Evolutionary conservation across 2,329 filamentous ascomycete species (phyloP).

Genomic region (Erysiphe neolycopersici): DNA sequence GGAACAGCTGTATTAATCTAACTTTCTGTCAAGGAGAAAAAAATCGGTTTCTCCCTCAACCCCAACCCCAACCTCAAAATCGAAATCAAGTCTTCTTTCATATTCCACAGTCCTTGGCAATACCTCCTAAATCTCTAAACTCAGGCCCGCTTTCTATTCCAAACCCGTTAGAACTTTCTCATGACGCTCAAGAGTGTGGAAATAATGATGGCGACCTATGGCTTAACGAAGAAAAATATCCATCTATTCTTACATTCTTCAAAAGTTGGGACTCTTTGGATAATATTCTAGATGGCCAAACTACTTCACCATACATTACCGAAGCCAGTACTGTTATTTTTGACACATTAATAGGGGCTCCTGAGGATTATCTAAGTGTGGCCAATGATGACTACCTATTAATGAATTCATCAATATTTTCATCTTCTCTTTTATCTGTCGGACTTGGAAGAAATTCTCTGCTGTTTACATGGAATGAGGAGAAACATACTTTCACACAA

Average conservation of each 20-base stretch:
- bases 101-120: no score
- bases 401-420: constrained; percentile 23
- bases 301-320: constrained; percentile 28
- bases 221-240: constrained; percentile 17
- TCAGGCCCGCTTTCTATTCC: no score
- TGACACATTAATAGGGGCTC: constrained; percentile 29
- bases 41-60: no score
- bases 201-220: constrained; percentile 18
- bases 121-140: no score
- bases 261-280: constrained; percentile 47
- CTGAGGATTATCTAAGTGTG: constrained; percentile 17
- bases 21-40: neutral
- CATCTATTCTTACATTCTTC: constrained; percentile 16
- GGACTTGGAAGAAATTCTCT: constrained; percentile 45
- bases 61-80: no score
- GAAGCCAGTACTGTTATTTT: constrained; percentile 41
- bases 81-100: no score
- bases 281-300: constrained; percentile 15
- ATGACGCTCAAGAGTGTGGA: constrained; percentile 7
- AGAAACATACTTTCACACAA: constrained; percentile 24
- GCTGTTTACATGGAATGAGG: constrained; percentile 35
- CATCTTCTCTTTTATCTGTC: constrained; percentile 33
- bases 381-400: constrained; percentile 17
- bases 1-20: constrained; percentile 1
- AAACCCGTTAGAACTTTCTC: neutral